Conservation (phyloP, 2,329 filamentous ascomycete genomes). For the Scortechinia acanthostroma region DNA sequence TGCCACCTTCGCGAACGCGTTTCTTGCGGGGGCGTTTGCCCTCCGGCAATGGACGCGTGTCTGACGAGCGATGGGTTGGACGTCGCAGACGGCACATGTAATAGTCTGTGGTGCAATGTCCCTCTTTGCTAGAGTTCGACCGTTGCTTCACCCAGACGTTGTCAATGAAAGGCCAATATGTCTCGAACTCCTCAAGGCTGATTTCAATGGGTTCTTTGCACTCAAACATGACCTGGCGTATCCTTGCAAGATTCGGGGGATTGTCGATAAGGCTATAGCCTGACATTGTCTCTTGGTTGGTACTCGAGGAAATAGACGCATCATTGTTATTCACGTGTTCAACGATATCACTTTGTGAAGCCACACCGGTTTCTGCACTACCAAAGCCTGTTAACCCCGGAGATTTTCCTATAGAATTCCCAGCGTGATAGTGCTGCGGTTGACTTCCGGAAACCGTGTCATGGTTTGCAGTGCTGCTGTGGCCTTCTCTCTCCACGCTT, state of each 20-base stretch:
- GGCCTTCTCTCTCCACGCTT: too few species aligned
- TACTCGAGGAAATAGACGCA: not conserved
- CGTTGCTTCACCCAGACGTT: constrained; percentile 39
- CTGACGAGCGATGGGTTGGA: constrained; percentile 23
- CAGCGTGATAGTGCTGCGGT: too few species aligned
- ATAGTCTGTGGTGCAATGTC: constrained; percentile 30
- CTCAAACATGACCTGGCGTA: constrained; percentile 31
- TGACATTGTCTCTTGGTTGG: not conserved
- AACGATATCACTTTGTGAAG: not conserved
- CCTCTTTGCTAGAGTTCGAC: constrained; percentile 26
- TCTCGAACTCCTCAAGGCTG: constrained; percentile 31
- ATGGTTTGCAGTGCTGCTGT: too few species aligned
- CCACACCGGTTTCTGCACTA: too few species aligned
- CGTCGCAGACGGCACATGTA: constrained; percentile 34
- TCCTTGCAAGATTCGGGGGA: constrained; percentile 28
- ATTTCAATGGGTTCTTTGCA: constrained; percentile 34
- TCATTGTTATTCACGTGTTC: not conserved
- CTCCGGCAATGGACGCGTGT: constrained; percentile 28
- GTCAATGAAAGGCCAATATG: constrained; percentile 36
- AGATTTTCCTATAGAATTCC: too few species aligned
- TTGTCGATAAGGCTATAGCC: constrained; percentile 25
- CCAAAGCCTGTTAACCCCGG: too few species aligned
- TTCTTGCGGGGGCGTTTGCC: constrained; percentile 34
- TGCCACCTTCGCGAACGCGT: constrained; percentile 29
- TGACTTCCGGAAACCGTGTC: too few species aligned